Evolutionary conservation across 2,329 filamentous ascomycete genomes (phyloP).

Genomic region (Alternaria atra): DNA sequence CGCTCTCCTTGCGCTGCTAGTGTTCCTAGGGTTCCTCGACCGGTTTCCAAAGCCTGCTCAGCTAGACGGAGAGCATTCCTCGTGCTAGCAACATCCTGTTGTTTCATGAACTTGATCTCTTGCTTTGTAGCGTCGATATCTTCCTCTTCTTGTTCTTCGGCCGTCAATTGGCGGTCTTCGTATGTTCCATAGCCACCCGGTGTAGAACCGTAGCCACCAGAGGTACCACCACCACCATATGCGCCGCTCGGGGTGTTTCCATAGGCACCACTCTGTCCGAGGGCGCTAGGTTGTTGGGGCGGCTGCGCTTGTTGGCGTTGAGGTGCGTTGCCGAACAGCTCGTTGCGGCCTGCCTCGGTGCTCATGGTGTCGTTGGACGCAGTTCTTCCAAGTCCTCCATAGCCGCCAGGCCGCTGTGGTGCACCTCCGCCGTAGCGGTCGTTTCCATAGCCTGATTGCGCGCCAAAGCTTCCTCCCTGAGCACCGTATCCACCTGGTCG

Average conservation of each 20-base stretch:
- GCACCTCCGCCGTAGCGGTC: constrained; percentile 60
- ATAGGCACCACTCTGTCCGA: constrained; percentile 30
- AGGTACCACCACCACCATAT: constrained; percentile 27
- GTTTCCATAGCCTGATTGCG: constrained; percentile 52
- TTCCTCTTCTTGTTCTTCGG: constrained; percentile 78
- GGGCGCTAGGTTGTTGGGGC: constrained; percentile 42
- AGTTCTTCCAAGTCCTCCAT: constrained; percentile 48
- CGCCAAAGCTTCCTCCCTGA: constrained; percentile 44
- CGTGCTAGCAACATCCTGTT: constrained; percentile 73
- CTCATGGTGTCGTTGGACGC: constrained; percentile 55
- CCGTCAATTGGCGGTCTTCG: constrained; percentile 79
- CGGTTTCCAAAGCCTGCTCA: constrained; percentile 74
- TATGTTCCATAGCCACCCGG: constrained; percentile 60
- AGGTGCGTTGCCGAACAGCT: constrained; percentile 69
- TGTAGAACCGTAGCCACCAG: constrained; percentile 32
- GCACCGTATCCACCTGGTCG: constrained; percentile 33
- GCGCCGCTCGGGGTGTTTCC: constrained; percentile 31
- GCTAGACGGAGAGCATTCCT: constrained; percentile 70
- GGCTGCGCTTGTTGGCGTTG: constrained; percentile 58
- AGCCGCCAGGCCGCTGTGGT: constrained; percentile 47
- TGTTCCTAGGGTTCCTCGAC: constrained; percentile 56
- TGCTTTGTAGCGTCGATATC: constrained; percentile 76
- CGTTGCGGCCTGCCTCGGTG: constrained; percentile 67
- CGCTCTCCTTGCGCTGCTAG: constrained; percentile 49
- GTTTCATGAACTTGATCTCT: constrained; percentile 78